Evolutionary conservation across 768 basidiomycete genomes (phyloP), one percentile per base, ranked within the genome.

Genomic region (Naganishia randhawae): DNA sequence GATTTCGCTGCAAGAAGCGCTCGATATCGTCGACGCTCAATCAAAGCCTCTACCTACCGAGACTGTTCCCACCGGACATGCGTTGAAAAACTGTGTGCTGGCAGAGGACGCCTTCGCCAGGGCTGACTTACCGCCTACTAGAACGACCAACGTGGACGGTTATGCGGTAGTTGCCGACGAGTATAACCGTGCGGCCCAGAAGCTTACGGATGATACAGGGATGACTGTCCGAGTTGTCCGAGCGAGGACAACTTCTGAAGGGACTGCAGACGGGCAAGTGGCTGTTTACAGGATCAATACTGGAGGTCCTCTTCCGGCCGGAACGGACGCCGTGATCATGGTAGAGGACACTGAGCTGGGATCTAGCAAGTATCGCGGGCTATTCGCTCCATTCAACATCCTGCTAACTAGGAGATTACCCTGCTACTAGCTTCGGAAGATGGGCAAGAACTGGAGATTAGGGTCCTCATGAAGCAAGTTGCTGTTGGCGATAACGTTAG

Each of bases 121-220:
- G 1, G 82, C 84, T 35, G 82, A 89, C 73, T 84, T 89, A 0
- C 92, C 92, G 2, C 75, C 77, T 3, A 84, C 84, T 1, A 77
- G 82, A 19, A 90, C 89, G 0, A 92, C 92, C 6, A 93, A 86
- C 71, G 91, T 92, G 13, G 92, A 94, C 76, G 92, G 92, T 0
- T 95, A 95, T 75, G 92, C 92, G 5, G 78, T 93, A 0, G 17
- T 53, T 14, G 52, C 48, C 3, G 50, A 19, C 5, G 9, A 25
- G 14, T 61, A 39, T 14, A 61, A 61, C 17, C 57, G 57, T 14
- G 37, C 25, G 1, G 57, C 29, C 11, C 57, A 27, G 16, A 19
- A 39, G 22, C 11, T 29, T 11, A 33, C 27, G 11, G 27, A 19
- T 4, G 51, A 67, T 1, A 19, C 19, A 13, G 73, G 70, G 9